Evolutionary conservation across 768 basidiomycete species (phyloP).

Genomic region (Serendipita sp.): DNA sequence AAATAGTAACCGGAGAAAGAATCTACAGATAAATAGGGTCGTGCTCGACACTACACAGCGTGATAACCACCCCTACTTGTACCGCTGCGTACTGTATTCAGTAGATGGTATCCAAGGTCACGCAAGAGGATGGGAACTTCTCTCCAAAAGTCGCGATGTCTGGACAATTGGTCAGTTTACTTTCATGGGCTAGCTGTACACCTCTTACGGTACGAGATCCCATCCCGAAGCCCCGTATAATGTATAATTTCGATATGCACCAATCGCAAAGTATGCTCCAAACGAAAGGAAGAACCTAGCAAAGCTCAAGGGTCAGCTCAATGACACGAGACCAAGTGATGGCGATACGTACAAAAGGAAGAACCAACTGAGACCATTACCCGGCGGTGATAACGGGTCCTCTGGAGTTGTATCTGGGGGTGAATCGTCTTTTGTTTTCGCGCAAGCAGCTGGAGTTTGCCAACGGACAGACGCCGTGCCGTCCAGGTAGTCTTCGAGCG

Average conservation of each 20-base stretch:
- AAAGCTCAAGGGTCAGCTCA: background rate
- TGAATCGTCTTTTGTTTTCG: constrained; percentile 18
- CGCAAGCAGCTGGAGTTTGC: constrained; percentile 45
- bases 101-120: constrained; percentile 49
- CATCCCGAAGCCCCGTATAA: constrained; percentile 70
- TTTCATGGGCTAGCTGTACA: constrained; percentile 12
- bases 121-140: constrained; percentile 76
- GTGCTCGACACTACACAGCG: no score
- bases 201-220: constrained; percentile 66
- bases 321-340: background rate
- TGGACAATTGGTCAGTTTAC: constrained; percentile 17
- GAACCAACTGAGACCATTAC: constrained; percentile 77
- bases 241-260: constrained; percentile 77
- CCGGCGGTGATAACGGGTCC: constrained; percentile 20
- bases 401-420: background rate
- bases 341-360: constrained; percentile 53
- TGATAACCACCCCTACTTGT: constrained; percentile 3
- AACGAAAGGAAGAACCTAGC: constrained; percentile 48
- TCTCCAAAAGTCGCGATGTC: constrained; percentile 80
- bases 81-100: background rate
- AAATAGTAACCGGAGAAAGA: no score
- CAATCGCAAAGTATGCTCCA: constrained; percentile 53
- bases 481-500: constrained; percentile 45
- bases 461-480: constrained; percentile 41
- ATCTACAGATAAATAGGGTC: no score